Conservation (phyloP, 2,329 filamentous ascomycete genomes). For the Nothophoma quercina region DNA sequence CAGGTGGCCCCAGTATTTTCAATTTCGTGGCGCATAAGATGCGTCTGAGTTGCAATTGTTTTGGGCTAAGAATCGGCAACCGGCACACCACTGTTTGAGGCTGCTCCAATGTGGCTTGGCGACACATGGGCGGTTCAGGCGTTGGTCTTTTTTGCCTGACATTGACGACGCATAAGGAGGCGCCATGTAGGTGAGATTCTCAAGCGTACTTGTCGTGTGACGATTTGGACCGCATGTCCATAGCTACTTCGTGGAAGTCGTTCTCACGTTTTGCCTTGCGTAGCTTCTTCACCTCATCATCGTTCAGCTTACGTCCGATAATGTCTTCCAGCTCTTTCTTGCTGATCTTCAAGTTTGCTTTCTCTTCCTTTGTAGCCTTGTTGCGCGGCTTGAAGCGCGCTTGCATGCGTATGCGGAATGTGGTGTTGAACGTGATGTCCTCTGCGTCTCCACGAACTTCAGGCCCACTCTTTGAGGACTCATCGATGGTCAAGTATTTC, state of each 20-base stretch:
- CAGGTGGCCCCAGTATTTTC: constrained; percentile 1
- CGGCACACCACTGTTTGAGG: constrained; percentile 16
- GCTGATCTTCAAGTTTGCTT: constrained; percentile 83
- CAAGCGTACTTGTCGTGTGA: constrained; percentile 65
- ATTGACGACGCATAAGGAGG: neutral
- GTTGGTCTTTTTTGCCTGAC: neutral
- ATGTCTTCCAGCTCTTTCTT: constrained; percentile 83
- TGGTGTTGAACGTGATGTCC: constrained; percentile 71
- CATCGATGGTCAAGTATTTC: constrained; percentile 70
- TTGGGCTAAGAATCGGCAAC: constrained; percentile 6
- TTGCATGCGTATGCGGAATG: constrained; percentile 88
- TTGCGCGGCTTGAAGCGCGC: constrained; percentile 88
- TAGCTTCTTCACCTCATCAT: constrained; percentile 84
- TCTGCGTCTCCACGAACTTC: constrained; percentile 81
- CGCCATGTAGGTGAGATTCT: neutral
- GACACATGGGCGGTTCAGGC: constrained; percentile 10
- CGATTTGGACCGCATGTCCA: constrained; percentile 88
- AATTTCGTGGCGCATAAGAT: constrained; percentile 22
- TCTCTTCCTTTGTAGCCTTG: constrained; percentile 81
- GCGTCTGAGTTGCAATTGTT: constrained; percentile 5
- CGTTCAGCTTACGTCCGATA: constrained; percentile 76
- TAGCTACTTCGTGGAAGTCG: constrained; percentile 84
- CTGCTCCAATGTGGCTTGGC: constrained; percentile 17
- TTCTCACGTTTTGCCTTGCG: constrained; percentile 86
- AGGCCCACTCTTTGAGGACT: constrained; percentile 51